Conservation (phyloP, 345 rosid genomes). For the Laguncularia racemosa region DNA sequence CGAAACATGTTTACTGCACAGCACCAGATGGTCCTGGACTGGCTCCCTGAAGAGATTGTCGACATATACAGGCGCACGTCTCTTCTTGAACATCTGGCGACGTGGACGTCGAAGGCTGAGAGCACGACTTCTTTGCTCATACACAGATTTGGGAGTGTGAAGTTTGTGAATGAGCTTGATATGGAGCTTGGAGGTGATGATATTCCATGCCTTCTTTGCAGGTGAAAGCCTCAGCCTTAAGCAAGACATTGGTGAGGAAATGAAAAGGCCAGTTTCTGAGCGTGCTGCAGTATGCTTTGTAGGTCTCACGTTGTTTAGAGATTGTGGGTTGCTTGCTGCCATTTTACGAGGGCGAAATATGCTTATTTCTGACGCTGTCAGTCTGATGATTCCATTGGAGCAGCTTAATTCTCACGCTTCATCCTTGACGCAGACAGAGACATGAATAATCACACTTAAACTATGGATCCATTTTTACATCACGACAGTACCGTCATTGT, state of each 20-base stretch:
- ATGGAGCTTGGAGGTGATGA: conserved; percentile 48
- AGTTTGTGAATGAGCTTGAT: conserved; percentile 33
- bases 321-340: too few relatives aligned
- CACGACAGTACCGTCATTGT: too few relatives aligned
- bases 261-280: background rate
- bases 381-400: too few relatives aligned
- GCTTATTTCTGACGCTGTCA: too few relatives aligned
- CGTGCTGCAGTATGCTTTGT: too few relatives aligned
- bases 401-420: too few relatives aligned
- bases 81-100: conserved; percentile 24
- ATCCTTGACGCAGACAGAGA: too few relatives aligned
- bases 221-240: conserved; percentile 41
- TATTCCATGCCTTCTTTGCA: conserved; percentile 67
- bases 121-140: conserved; percentile 2
- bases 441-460: too few relatives aligned
- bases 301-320: too few relatives aligned
- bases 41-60: conserved; percentile 42
- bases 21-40: background rate
- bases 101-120: background rate
- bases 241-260: conserved; percentile 36
- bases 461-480: too few relatives aligned
- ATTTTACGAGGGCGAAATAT: too few relatives aligned
- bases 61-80: conserved; percentile 37
- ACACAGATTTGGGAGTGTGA: conserved; percentile 26
- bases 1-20: background rate